phyloP scores from a whole-genome alignment of 2,329 filamentous ascomycete genomes.

The Neonectria magnoliae region DNA sequence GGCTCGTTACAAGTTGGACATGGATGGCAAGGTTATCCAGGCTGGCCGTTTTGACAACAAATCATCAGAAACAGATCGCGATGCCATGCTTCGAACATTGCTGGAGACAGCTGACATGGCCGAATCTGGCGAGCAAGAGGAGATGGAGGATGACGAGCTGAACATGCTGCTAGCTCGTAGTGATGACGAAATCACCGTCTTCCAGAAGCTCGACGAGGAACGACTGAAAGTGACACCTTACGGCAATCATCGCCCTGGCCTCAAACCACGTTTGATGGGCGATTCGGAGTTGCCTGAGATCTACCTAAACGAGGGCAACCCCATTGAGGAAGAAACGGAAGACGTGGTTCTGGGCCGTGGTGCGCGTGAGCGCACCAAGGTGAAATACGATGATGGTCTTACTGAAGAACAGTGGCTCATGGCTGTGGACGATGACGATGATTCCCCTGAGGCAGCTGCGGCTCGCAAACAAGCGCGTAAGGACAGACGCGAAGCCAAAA shows the following conservation, averaged over 20 bases:
- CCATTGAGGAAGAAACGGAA: conserved; percentile 80
- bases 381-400: conserved; percentile 95
- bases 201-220: conserved; percentile 86
- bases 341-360: conserved; percentile 84
- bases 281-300: conserved; percentile 94
- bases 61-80: conserved; percentile 97
- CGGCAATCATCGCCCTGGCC: conserved; percentile 69
- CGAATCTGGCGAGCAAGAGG: conserved; percentile 80
- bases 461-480: conserved; percentile 88
- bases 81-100: conserved; percentile 93
- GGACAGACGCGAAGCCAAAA: conserved; percentile 79
- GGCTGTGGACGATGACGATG: conserved; percentile 96
- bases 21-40: conserved; percentile 99
- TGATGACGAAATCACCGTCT: conserved; percentile 79
- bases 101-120: conserved; percentile 83
- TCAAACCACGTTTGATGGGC: conserved; percentile 82
- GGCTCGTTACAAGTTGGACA: conserved; percentile 97
- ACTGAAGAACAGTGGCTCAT: conserved; percentile 99
- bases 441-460: conserved; percentile 91
- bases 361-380: conserved; percentile 91
- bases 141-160: conserved; percentile 98
- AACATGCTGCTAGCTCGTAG: conserved; percentile 93
- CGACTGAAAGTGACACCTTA: conserved; percentile 74
- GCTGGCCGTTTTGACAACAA: conserved; percentile 99
- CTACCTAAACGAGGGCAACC: conserved; percentile 87